A percentile compares a stretch with the other conserved stretches of the same genome.
phyloP scores from a whole-genome alignment of 176 grass and related monocot genomes.

The Carex cristatella region DNA sequence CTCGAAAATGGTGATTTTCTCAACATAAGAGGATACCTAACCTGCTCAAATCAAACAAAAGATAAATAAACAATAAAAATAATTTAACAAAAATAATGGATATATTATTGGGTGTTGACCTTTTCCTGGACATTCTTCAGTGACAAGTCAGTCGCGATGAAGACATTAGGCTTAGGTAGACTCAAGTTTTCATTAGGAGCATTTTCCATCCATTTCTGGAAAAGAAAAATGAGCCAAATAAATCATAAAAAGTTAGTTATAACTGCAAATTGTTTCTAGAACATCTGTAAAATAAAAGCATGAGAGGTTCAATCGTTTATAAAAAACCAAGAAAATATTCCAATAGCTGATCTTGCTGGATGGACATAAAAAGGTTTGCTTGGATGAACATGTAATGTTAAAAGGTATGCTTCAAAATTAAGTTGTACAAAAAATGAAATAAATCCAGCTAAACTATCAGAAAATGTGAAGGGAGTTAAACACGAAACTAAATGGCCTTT shows the following conservation, averaged over 20 bases:
- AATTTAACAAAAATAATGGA: conserved; percentile 8
- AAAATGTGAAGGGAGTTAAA: neutral
- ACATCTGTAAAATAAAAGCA: neutral
- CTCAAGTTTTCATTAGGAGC: conserved; percentile 65
- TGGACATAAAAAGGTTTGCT: neutral
- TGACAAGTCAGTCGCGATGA: conserved; percentile 74
- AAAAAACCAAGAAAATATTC: neutral
- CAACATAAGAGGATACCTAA: conserved; percentile 52
- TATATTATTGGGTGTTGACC: conserved; percentile 31
- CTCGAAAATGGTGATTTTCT: conserved; percentile 79
- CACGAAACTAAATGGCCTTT: neutral
- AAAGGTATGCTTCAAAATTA: neutral
- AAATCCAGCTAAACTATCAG: neutral
- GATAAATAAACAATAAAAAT: conserved; percentile 9
- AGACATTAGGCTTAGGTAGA: conserved; percentile 84
- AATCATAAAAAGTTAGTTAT: neutral
- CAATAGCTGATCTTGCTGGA: neutral
- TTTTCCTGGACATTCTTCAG: conserved; percentile 64
- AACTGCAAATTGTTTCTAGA: neutral
- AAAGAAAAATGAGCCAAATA: conserved; percentile 12
- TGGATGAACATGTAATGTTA: neutral
- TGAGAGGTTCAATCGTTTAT: neutral
- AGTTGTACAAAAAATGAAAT: conserved; percentile 9
- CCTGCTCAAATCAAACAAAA: conserved; percentile 38
- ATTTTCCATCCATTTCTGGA: conserved; percentile 75